A percentile compares a stretch with the other conserved stretches of the same genome.
Evolutionary conservation across 148 eudicot genomes (phyloP).

Genomic region (Polygonum maritimum): DNA sequence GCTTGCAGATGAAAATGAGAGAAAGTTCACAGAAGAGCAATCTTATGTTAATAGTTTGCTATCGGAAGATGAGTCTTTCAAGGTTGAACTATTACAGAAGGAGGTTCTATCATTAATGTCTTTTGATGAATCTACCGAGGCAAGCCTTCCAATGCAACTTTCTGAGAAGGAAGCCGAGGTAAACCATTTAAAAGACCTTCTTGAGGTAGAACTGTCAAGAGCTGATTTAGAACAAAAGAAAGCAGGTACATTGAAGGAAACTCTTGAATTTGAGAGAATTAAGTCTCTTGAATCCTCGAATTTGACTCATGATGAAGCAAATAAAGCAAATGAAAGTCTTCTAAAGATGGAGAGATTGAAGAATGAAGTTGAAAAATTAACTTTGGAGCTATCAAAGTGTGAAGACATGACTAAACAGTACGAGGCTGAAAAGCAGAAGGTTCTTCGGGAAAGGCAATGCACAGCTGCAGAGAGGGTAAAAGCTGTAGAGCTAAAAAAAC

Average conservation of each 20-base stretch:
- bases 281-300: slow-evolving; percentile 37
- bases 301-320: slow-evolving; percentile 31
- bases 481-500: slow-evolving; percentile 17
- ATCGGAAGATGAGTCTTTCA: slow-evolving; percentile 8
- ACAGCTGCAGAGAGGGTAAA: slow-evolving; percentile 24
- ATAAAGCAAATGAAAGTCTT: slow-evolving; percentile 33
- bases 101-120: background rate
- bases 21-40: slow-evolving; percentile 9
- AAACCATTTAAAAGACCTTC: slow-evolving; percentile 27
- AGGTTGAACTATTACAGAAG: slow-evolving; percentile 4
- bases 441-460: slow-evolving; percentile 15
- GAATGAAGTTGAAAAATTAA: slow-evolving; percentile 32
- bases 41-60: slow-evolving; percentile 12
- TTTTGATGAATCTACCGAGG: slow-evolving; percentile 1
- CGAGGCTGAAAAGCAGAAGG: slow-evolving; percentile 33
- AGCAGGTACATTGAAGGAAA: slow-evolving; percentile 32
- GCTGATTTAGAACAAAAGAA: slow-evolving; percentile 20
- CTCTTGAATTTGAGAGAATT: slow-evolving; percentile 32
- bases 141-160: slow-evolving; percentile 8
- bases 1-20: slow-evolving; percentile 6
- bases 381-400: slow-evolving; percentile 23
- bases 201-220: slow-evolving; percentile 29
- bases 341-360: slow-evolving; percentile 36
- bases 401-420: slow-evolving; percentile 37
- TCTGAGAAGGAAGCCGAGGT: slow-evolving; percentile 42